These are phyloP conservation scores for Clathrus columnatus DNA, from an alignment of 768 basidiomycete species.

Conservation along the genomic window DNA sequence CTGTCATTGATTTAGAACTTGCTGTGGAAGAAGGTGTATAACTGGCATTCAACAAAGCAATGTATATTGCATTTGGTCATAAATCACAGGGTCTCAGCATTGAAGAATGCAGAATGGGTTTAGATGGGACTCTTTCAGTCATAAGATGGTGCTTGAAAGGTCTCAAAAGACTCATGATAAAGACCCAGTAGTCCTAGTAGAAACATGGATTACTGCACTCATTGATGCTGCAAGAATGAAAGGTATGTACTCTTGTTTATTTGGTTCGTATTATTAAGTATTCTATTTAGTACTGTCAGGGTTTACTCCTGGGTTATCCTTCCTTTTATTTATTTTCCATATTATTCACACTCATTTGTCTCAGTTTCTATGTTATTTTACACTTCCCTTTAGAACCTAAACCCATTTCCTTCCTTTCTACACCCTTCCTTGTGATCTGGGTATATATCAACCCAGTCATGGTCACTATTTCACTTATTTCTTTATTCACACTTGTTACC, in stretches of 20 bases:
- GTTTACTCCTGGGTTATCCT: no score
- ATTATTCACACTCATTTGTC: no score
- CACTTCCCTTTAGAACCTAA: no score
- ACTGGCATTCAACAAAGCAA: not conserved
- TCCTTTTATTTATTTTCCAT: no score
- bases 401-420: no score
- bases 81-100: not conserved
- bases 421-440: no score
- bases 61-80: not conserved
- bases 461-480: no score
- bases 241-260: not conserved
- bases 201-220: not conserved
- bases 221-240: not conserved
- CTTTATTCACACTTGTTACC: no score
- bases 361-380: no score
- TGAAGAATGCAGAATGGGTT: not conserved
- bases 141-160: not conserved
- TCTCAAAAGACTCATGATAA: not conserved
- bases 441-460: no score
- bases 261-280: not conserved
- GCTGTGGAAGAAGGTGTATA: not conserved
- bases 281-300: no score
- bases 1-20: not conserved
- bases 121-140: not conserved
- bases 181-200: not conserved